Conservation (phyloP, 73 alveolate species). For the Paramecium primaurelia region DNA sequence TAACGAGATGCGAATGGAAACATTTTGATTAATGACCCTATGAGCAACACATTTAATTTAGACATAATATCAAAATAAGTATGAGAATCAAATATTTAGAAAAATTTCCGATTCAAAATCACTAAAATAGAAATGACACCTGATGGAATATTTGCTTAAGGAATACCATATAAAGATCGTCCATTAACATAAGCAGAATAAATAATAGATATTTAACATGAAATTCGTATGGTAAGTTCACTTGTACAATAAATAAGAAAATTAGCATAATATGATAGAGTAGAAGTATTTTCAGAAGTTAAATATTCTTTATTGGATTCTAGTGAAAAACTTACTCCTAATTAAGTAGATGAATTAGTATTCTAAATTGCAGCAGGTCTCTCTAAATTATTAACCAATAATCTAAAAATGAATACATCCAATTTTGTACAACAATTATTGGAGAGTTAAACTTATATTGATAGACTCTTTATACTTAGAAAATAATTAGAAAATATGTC, state of each 20-base stretch:
- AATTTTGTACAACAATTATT: not conserved
- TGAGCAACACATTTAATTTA: not conserved
- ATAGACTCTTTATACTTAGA: not conserved
- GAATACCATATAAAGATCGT: conserved; percentile 8
- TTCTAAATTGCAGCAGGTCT: not conserved
- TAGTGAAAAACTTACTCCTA: not conserved
- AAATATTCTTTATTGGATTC: not conserved
- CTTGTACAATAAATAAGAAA: not conserved
- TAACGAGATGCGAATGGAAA: not conserved
- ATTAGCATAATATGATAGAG: not conserved
- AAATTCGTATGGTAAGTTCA: not conserved
- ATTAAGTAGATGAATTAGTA: not conserved
- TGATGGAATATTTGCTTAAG: conserved; percentile 9
- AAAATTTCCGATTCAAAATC: not conserved
- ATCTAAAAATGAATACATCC: not conserved
- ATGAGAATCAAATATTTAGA: not conserved
- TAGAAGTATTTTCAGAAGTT: conserved; percentile 3
- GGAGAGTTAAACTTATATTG: not conserved
- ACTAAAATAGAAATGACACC: conserved; percentile 12
- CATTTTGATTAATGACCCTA: not conserved
- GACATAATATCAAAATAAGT: not conserved
- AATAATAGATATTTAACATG: not conserved
- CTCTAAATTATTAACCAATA: not conserved
- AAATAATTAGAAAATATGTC: not conserved
- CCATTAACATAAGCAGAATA: not conserved